These are phyloP conservation scores for Lipomyces kockii DNA, from an alignment of 805 yeast species.

Conservation along the genomic window DNA sequence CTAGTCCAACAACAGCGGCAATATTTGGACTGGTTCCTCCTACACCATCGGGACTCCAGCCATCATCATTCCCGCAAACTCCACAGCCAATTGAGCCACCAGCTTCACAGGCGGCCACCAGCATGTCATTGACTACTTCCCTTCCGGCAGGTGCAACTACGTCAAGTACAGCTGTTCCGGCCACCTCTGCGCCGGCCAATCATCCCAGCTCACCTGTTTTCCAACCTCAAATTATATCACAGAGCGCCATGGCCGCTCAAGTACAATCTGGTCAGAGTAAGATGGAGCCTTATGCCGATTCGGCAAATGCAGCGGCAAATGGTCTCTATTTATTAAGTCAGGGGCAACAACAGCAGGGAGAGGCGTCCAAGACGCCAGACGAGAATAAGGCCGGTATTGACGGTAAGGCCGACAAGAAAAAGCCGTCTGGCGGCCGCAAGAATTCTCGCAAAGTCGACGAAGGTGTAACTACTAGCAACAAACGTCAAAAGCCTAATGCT, in stretches of 20 bases:
- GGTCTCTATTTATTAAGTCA: constrained; percentile 45
- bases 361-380: constrained; percentile 34
- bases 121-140: constrained; percentile 13
- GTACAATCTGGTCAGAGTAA: constrained; percentile 5
- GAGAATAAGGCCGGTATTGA: constrained; percentile 4
- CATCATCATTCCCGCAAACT: constrained; percentile 39
- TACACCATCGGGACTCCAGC: constrained; percentile 51
- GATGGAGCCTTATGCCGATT: constrained; percentile 26
- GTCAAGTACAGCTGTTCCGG: background rate
- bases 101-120: constrained; percentile 10
- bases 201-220: constrained; percentile 7
- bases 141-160: constrained; percentile 20
- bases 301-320: constrained; percentile 42
- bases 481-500: constrained; percentile 9
- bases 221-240: constrained; percentile 11
- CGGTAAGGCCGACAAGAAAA: constrained; percentile 4
- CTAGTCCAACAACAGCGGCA: constrained; percentile 47
- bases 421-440: constrained; percentile 15
- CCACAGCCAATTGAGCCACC: constrained; percentile 14
- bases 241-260: constrained; percentile 1
- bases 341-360: constrained; percentile 36
- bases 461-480: background rate
- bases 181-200: constrained; percentile 7
- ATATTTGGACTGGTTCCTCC: constrained; percentile 47
- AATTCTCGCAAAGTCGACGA: constrained; percentile 7